Evolutionary conservation across 2,329 filamentous ascomycete genomes (phyloP).

Genomic region (Aspergillus nomiae): DNA sequence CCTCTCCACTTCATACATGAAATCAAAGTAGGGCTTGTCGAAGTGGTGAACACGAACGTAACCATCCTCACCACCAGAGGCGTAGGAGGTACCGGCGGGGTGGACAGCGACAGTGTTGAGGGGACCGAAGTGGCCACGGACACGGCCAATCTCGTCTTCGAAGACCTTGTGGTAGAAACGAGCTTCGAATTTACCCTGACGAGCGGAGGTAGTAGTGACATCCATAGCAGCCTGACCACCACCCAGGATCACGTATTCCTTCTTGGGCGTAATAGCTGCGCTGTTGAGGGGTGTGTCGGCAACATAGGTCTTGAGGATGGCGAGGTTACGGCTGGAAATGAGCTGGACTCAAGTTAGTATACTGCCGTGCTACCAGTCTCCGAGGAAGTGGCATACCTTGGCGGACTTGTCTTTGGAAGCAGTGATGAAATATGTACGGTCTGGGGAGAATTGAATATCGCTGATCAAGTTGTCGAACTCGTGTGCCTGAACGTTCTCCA

Average conservation of each 20-base stretch:
- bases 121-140: constrained; percentile 94
- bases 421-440: constrained; percentile 98
- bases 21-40: constrained; percentile 98
- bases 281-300: constrained; percentile 96
- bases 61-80: constrained; percentile 94
- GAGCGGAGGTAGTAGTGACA: constrained; percentile 88
- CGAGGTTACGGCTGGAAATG: constrained; percentile 80
- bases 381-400: constrained; percentile 60
- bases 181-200: constrained; percentile 98
- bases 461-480: constrained; percentile 81
- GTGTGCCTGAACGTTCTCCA: constrained; percentile 81
- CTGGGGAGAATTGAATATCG: constrained; percentile 90
- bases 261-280: constrained; percentile 89
- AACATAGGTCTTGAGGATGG: constrained; percentile 87
- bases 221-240: constrained; percentile 99
- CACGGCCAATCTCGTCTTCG: constrained; percentile 96
- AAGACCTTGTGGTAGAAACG: constrained; percentile 99
- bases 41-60: constrained; percentile 99
- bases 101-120: constrained; percentile 95
- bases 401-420: constrained; percentile 97
- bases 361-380: neutral
- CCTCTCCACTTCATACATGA: constrained; percentile 97
- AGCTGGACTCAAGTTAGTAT: constrained; percentile 55
- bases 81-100: constrained; percentile 88
- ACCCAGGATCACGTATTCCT: constrained; percentile 96